Conservation (phyloP, 345 rosid species). For the Eucalyptus caleyi region DNA sequence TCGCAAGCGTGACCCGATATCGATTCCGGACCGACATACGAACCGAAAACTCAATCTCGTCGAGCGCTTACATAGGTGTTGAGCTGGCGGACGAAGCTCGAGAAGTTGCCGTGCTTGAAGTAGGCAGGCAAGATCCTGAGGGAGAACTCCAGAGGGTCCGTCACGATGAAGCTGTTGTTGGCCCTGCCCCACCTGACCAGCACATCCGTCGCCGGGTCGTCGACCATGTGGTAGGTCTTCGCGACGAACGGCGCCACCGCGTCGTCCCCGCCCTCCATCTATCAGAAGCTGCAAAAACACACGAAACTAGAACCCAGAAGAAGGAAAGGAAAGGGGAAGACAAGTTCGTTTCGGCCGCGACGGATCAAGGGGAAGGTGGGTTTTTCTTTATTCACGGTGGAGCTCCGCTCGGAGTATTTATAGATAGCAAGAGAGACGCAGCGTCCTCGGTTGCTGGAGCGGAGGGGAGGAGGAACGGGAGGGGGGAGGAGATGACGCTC, state of each 20-base stretch:
- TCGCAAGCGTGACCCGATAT: background rate
- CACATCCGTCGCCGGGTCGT: conserved; percentile 56
- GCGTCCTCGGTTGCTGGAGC: background rate
- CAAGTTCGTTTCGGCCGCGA: background rate
- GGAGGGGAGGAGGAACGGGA: no score
- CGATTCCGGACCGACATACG: background rate
- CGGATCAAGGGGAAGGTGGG: background rate
- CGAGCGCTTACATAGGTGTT: conserved; percentile 60
- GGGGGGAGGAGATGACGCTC: background rate
- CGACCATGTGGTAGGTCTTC: conserved; percentile 85
- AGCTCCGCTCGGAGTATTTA: background rate
- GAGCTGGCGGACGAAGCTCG: conserved; percentile 88
- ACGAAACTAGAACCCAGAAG: background rate
- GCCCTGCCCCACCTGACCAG: conserved; percentile 68
- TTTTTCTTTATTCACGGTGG: background rate
- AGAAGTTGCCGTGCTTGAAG: conserved; percentile 92
- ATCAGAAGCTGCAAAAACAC: background rate
- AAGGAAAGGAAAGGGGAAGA: background rate
- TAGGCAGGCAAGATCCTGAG: conserved; percentile 60
- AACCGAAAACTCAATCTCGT: background rate
- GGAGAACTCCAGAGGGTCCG: conserved; percentile 74
- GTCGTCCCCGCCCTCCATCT: conserved; percentile 14
- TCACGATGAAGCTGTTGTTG: conserved; percentile 73
- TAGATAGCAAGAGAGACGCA: background rate
- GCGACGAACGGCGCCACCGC: conserved; percentile 56